phyloP scores from a whole-genome alignment of 352 stramenopile genomes.

The Phytophthora megakarya region DNA sequence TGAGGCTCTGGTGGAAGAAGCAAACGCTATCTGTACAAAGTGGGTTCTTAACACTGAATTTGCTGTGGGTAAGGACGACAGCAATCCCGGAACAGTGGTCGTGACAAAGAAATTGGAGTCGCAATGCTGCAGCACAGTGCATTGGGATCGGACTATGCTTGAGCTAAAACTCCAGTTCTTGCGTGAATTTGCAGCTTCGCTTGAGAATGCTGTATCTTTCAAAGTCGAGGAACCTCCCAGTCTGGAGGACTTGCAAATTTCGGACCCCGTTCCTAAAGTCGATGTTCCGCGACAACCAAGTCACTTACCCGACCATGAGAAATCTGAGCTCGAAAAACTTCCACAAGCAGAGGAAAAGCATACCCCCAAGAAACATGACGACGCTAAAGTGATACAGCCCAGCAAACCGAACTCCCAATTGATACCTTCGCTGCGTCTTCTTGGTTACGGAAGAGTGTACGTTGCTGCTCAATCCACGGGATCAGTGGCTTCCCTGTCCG shows the following conservation, averaged over 20 bases:
- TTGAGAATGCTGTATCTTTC: constrained; percentile 42
- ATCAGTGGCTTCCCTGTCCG: constrained; percentile 22
- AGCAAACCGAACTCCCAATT: constrained; percentile 12
- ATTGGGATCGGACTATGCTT: constrained; percentile 51
- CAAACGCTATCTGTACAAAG: constrained; percentile 62
- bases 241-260: constrained; percentile 29
- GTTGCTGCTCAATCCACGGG: constrained; percentile 26
- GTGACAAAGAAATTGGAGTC: constrained; percentile 56
- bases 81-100: constrained; percentile 25
- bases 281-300: constrained; percentile 23
- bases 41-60: constrained; percentile 62
- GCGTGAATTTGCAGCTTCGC: constrained; percentile 47
- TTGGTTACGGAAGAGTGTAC: constrained; percentile 39
- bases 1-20: constrained; percentile 51
- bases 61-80: constrained; percentile 17
- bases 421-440: constrained; percentile 30
- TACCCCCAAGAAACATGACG: constrained; percentile 1
- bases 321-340: no score
- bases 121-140: constrained; percentile 45
- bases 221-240: constrained; percentile 17
- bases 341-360: constrained; percentile 15
- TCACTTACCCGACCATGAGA: constrained; percentile 8
- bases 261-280: constrained; percentile 19
- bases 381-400: neutral
- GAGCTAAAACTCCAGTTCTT: constrained; percentile 54